phyloP scores from a whole-genome alignment of 1,284 basidiomycete genomes.

The Taiwanofungus camphoratus region DNA sequence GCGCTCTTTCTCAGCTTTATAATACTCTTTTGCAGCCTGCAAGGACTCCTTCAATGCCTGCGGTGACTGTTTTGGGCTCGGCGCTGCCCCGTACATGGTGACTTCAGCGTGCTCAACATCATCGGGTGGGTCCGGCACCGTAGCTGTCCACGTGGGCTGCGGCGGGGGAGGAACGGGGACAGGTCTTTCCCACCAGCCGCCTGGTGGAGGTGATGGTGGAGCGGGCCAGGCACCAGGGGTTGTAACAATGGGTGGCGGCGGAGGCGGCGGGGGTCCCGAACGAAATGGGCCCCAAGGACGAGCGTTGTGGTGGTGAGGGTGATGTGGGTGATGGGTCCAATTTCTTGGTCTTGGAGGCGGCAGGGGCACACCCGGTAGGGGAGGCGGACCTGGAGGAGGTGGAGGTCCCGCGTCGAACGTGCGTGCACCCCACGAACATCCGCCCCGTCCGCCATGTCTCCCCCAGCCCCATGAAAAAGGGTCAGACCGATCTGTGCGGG shows the following conservation, averaged over 20 bases:
- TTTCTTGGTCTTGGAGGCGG: conserved; percentile 11
- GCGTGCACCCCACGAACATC: background rate
- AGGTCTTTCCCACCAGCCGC: conserved; percentile 13
- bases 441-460: background rate
- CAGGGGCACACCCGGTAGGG: conserved; percentile 11
- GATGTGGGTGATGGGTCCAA: conserved; percentile 12
- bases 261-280: conserved; percentile 16
- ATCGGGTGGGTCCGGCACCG: background rate
- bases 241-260: conserved; percentile 11
- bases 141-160: background rate
- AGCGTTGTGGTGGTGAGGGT: conserved; percentile 16
- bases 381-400: conserved; percentile 10
- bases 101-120: conserved; percentile 14
- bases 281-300: conserved; percentile 3
- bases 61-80: conserved; percentile 21
- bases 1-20: conserved; percentile 63
- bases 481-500: no score
- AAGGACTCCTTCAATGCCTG: conserved; percentile 52
- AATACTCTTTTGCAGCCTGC: conserved; percentile 59
- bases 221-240: conserved; percentile 3
- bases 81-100: conserved; percentile 21
- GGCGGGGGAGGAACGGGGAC: conserved; percentile 10
- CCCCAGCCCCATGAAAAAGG: background rate
- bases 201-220: conserved; percentile 7
- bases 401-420: conserved; percentile 1